Evolutionary conservation across 768 basidiomycete genomes (phyloP).

Genomic region (Mycena albidolilacea): DNA sequence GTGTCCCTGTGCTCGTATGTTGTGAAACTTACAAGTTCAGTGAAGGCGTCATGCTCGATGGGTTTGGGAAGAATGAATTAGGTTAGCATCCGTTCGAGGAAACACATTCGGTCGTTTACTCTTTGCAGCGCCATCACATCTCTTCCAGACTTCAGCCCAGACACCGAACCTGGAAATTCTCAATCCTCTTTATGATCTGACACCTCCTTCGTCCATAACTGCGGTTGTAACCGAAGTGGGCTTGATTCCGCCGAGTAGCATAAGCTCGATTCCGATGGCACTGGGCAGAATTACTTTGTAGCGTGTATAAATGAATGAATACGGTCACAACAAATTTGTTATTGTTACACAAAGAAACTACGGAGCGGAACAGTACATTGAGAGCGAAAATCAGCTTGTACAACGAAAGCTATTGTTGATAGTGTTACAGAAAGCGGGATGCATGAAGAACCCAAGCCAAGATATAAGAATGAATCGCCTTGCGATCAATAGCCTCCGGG

Average conservation of each 20-base stretch:
- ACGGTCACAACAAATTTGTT: too few relatives aligned
- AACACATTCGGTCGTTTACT: background rate
- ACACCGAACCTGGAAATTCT: conserved; percentile 79
- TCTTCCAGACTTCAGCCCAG: conserved; percentile 51
- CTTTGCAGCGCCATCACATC: conserved; percentile 53
- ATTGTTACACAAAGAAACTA: conserved; percentile 14
- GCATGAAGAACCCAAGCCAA: conserved; percentile 1
- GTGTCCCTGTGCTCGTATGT: conserved; percentile 95
- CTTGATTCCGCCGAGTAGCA: conserved; percentile 92
- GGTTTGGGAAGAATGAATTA: conserved; percentile 96
- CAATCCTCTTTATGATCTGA: conserved; percentile 94
- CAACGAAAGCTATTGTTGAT: conserved; percentile 15
- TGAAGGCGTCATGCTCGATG: conserved; percentile 92
- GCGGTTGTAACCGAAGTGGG: conserved; percentile 98
- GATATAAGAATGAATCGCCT: background rate
- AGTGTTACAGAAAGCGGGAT: conserved; percentile 17
- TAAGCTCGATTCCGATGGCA: conserved; percentile 86
- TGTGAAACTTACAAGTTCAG: conserved; percentile 99
- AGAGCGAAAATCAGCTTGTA: conserved; percentile 8
- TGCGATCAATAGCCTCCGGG: conserved; percentile 30
- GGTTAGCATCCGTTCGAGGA: conserved; percentile 63
- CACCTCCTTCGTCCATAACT: conserved; percentile 92
- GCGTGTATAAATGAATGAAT: background rate
- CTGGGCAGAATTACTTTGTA: conserved; percentile 67
- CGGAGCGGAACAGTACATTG: background rate